These are phyloP conservation scores for Neophaeococcomyces aloes DNA, from an alignment of 2,329 filamentous ascomycete genomes.

Conservation along the genomic window DNA sequence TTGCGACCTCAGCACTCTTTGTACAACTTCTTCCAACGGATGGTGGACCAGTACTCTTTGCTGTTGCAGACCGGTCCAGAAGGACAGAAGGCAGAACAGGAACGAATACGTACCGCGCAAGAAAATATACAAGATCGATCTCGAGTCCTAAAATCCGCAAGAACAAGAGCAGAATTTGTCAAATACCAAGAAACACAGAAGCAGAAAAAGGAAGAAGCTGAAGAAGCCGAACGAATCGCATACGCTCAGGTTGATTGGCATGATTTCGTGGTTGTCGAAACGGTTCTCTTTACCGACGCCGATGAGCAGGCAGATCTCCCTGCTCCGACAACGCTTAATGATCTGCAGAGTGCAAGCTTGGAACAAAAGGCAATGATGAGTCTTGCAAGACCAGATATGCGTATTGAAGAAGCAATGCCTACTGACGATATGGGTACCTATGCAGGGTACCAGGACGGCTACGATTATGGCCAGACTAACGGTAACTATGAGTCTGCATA, in stretches of 20 bases:
- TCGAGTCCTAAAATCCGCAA: constrained; percentile 67
- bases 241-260: constrained; percentile 95
- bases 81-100: constrained; percentile 60
- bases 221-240: constrained; percentile 64
- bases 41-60: constrained; percentile 87
- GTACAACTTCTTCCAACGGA: constrained; percentile 86
- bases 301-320: constrained; percentile 82
- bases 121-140: constrained; percentile 69
- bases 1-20: constrained; percentile 89
- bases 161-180: constrained; percentile 75
- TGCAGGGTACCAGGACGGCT: constrained; percentile 36
- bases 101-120: constrained; percentile 61
- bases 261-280: constrained; percentile 92
- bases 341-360: constrained; percentile 85
- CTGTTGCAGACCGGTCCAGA: constrained; percentile 60
- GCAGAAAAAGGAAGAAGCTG: constrained; percentile 76
- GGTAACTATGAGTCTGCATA: constrained; percentile 26
- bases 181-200: constrained; percentile 78
- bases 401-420: constrained; percentile 92
- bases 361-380: constrained; percentile 92
- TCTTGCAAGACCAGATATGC: constrained; percentile 60
- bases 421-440: constrained; percentile 53
- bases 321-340: constrained; percentile 76
- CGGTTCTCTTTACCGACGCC: constrained; percentile 78
- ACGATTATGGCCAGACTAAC: constrained; percentile 25